Percentiles rank a stretch among this genome's conserved stretches.
phyloP scores from a whole-genome alignment of 805 yeast genomes.

The Candida adriatica region DNA sequence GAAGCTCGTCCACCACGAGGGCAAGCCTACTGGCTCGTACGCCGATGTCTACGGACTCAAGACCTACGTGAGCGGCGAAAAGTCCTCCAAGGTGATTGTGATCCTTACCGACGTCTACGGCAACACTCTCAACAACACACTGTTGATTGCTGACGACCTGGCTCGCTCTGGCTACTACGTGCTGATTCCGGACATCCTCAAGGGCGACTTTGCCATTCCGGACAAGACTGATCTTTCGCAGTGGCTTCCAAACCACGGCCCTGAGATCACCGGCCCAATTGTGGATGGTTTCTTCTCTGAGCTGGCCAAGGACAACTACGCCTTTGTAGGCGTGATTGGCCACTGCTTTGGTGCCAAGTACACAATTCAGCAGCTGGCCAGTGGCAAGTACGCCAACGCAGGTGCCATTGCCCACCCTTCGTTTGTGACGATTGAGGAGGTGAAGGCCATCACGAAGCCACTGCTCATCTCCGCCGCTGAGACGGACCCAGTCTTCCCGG shows the following conservation, averaged over 20 bases:
- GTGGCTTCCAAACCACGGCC: constrained; percentile 54
- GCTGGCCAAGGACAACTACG: constrained; percentile 37
- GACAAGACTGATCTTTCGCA: constrained; percentile 20
- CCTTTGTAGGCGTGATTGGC: constrained; percentile 56
- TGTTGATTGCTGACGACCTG: constrained; percentile 59
- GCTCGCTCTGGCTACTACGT: constrained; percentile 60
- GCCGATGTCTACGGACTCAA: constrained; percentile 35
- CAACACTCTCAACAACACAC: constrained; percentile 44
- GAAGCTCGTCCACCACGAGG: constrained; percentile 25
- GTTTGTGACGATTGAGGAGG: constrained; percentile 56
- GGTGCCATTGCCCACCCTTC: constrained; percentile 87
- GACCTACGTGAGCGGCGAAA: constrained; percentile 41
- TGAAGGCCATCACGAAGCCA: constrained; percentile 45
- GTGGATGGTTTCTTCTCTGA: constrained; percentile 40
- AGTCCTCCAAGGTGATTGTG: constrained; percentile 39
- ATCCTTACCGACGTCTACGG: constrained; percentile 72
- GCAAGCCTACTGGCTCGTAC: constrained; percentile 40
- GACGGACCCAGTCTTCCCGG: constrained; percentile 53
- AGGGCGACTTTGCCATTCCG: constrained; percentile 36
- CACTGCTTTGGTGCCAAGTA: constrained; percentile 84
- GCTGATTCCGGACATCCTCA: constrained; percentile 68
- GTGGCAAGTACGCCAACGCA: constrained; percentile 36
- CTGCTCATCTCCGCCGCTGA: constrained; percentile 71
- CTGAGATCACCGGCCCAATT: constrained; percentile 40
- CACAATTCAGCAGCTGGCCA: constrained; percentile 44